Evolutionary conservation across 495 filamentous ascomycete genomes (phyloP), one percentile per base, ranked within the genome.

Genomic region (Hypoxylon trugodes): DNA sequence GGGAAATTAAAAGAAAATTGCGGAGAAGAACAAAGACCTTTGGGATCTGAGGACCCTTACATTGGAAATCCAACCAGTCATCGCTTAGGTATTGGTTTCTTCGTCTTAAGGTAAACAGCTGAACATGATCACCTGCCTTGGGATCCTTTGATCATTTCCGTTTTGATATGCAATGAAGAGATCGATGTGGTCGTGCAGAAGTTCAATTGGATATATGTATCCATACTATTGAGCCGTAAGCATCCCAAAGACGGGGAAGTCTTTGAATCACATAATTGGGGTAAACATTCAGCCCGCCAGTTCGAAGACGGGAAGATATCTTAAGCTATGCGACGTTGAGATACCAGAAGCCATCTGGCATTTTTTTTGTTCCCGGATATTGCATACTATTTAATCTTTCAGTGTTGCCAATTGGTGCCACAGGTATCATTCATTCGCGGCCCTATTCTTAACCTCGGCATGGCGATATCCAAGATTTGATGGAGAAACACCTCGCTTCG

Each of bases 11-110:
- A 3, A 10, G 2, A 54, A 40, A 35, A 40, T 56, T 58, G 54
- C 54, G 54, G 54, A 58, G 54, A 40, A 57, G 53, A 47, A 25
- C n/a, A n/a, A n/a, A n/a, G n/a, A n/a, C 40, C 16, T 41, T 16
- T 12, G 26, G 30, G 33, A 49, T 10, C 12, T 16, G 42, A n/a
- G n/a, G 37, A 25, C 42, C 53, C 41, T 37, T 46, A 33, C n/a
- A 40, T 46, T 12, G 18, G n/a, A 28, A 57, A 32, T n/a, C n/a
- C 41, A 15, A 30, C 32, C 42, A 57, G 42, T 47, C 42, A 46
- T 46, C 42, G 26, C n/a, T n/a, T n/a, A n/a, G n/a, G n/a, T n/a
- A n/a, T 46, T 25, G 26, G 30, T 46, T 46, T 7, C 18, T 18
- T 15, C 22, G n/a, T 46, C 22, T 24, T 26, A n/a, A 18, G 9